phyloP scores from a whole-genome alignment of 1,139 yeast genomes.

The Ashbya aceris region DNA sequence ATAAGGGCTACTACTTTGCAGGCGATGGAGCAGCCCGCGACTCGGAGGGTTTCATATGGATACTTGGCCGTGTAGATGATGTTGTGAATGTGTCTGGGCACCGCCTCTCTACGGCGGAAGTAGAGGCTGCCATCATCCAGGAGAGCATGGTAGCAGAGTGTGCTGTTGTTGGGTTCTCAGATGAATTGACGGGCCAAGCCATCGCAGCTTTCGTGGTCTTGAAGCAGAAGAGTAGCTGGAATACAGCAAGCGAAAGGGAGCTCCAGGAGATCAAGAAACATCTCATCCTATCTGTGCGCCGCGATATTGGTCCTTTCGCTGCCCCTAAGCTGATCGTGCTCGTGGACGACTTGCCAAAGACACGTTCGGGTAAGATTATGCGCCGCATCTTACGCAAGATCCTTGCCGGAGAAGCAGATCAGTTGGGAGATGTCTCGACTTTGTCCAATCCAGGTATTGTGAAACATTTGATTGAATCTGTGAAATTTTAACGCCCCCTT shows the following conservation, averaged over 20 bases:
- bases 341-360: conserved; percentile 73
- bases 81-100: conserved; percentile 79
- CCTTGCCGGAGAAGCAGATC: conserved; percentile 71
- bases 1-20: conserved; percentile 60
- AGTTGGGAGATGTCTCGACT: conserved; percentile 70
- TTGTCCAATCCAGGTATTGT: conserved; percentile 66
- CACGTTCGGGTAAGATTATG: conserved; percentile 79
- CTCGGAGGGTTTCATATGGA: conserved; percentile 69
- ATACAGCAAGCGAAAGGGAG: conserved; percentile 36
- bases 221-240: conserved; percentile 36
- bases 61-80: conserved; percentile 73
- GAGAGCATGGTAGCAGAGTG: conserved; percentile 62
- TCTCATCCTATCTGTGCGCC: conserved; percentile 61
- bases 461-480: conserved; percentile 53
- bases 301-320: conserved; percentile 78
- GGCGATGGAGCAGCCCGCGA: conserved; percentile 84
- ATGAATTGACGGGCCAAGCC: conserved; percentile 75
- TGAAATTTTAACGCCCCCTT: conserved; percentile 27
- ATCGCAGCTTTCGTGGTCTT: conserved; percentile 73
- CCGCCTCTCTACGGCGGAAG: conserved; percentile 72
- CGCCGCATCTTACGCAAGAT: conserved; percentile 73
- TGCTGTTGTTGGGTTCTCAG: conserved; percentile 76
- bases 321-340: conserved; percentile 66
- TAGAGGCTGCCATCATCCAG: conserved; percentile 70
- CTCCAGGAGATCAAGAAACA: conserved; percentile 55